These are phyloP conservation scores for Suillus bovinus DNA, from an alignment of 768 basidiomycete genomes.

Conservation along the genomic window DNA sequence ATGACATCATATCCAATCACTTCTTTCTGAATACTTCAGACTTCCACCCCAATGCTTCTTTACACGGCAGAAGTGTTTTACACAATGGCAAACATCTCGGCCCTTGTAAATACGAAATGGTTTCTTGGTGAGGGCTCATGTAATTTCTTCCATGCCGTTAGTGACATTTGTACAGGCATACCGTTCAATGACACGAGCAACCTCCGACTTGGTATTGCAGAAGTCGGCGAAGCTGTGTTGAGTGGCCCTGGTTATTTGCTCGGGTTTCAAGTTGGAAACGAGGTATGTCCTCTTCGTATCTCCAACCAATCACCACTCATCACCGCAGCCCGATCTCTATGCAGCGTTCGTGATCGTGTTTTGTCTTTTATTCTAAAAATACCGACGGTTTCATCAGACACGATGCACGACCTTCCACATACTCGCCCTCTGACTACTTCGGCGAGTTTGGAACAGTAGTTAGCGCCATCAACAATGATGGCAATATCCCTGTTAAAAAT, in stretches of 20 bases:
- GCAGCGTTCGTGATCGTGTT: conserved; percentile 18
- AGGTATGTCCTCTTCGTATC: conserved; percentile 26
- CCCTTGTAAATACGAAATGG: conserved; percentile 47
- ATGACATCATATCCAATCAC: conserved; percentile 10
- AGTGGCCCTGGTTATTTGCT: conserved; percentile 37
- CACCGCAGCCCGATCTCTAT: conserved; percentile 46
- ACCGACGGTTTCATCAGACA: conserved; percentile 19
- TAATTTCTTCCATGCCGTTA: not conserved
- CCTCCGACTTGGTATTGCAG: conserved; percentile 36
- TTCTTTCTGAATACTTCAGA: conserved; percentile 31
- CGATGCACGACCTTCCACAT: conserved; percentile 29
- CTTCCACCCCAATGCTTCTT: conserved; percentile 52
- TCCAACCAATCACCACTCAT: conserved; percentile 41
- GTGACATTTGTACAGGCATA: conserved; percentile 14
- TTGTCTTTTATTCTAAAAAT: not conserved
- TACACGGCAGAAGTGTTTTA: conserved; percentile 52
- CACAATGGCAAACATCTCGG: conserved; percentile 46
- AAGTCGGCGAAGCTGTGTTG: conserved; percentile 42
- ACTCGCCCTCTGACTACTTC: conserved; percentile 30
- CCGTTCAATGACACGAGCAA: conserved; percentile 21
- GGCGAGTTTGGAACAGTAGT: conserved; percentile 31
- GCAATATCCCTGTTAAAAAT: conserved; percentile 23
- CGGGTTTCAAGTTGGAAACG: conserved; percentile 60
- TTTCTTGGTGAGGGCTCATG: conserved; percentile 36
- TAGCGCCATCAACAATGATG: conserved; percentile 22